Base-by-base conservation (phyloP, 139 green algal genomes). In the Auxenochlorella protothecoides region DNA sequence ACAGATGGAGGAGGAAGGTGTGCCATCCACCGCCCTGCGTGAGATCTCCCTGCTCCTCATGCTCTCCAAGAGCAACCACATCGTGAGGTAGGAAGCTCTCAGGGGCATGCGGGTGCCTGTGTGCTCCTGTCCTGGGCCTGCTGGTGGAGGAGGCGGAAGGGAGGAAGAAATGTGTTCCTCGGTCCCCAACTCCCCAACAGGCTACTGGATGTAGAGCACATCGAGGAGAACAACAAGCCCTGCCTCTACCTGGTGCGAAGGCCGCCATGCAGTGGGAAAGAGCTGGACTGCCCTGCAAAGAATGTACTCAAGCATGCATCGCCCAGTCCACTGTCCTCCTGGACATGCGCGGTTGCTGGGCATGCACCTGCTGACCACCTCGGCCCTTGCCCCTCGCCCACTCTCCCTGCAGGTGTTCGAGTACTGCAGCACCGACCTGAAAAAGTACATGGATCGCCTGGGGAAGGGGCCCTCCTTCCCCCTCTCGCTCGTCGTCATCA, bases 1-100 rank as follows among this genome's bases (percentile, higher is more conserved):
- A 61, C 84, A 96, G 84, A 97, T 97, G 93, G 95, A 97, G 77
- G 91, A 99, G 73, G 94, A 99, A 73, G 95, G 94, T 56, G 92
- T 98, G 44, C 94, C 94, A 2, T 96, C 91, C 2, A 98, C 95
- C 27, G 95, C 95, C 2, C 87, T 99, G 53, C 87, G 94, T 9
- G 94, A 99, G 70, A 86, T 99, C 4, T 98, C 94, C 4, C 85
- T 99, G 16, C 83, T 99, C 16, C 92, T 96, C 71, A 85, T 88
- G 84, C 81, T 88, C 44, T 87, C 75, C 54, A 79, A 93, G 66
- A 93, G 89, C 86, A 95, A 95, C 80, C 87, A 94, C 77, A 86
- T 96, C 51, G 90, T 96, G 69, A 95, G 94, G 88, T 94, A 71
- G 9, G 65, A 59, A 52, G 8, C 51, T 69, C 9, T 14, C 5